Evolutionary conservation across 1,139 yeast species (phyloP).

Genomic region (Yamadazyma conglobata): DNA sequence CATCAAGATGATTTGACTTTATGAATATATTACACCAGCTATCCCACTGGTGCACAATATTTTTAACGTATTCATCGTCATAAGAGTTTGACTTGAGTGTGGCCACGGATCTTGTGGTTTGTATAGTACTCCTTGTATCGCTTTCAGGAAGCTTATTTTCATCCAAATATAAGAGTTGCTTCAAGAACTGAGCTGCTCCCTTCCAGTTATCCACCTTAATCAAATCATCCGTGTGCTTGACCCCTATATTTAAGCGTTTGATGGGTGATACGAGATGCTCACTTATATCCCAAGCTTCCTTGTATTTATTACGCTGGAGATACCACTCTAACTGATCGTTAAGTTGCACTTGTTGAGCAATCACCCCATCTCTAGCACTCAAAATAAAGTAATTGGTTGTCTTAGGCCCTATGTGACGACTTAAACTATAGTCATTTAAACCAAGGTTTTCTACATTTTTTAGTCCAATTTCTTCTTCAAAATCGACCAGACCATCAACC

Average conservation of each 20-base stretch:
- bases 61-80: slow-evolving; percentile 29
- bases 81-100: slow-evolving; percentile 12
- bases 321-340: slow-evolving; percentile 76
- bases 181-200: slow-evolving; percentile 52
- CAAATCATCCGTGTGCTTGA: slow-evolving; percentile 57
- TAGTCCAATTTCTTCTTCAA: slow-evolving; percentile 77
- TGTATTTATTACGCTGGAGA: slow-evolving; percentile 47
- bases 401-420: slow-evolving; percentile 38
- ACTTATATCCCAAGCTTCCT: slow-evolving; percentile 78
- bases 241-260: slow-evolving; percentile 59
- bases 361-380: slow-evolving; percentile 79
- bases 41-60: slow-evolving; percentile 59
- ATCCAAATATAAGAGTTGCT: slow-evolving; percentile 33
- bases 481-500: slow-evolving; percentile 67
- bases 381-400: slow-evolving; percentile 58
- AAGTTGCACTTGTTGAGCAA: slow-evolving; percentile 66
- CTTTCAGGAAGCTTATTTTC: slow-evolving; percentile 26
- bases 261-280: slow-evolving; percentile 48
- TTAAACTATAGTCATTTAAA: slow-evolving; percentile 73
- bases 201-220: slow-evolving; percentile 52
- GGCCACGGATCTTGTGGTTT: slow-evolving; percentile 13
- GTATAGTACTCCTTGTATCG: slow-evolving; percentile 30
- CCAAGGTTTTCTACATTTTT: slow-evolving; percentile 60
- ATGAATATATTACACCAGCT: slow-evolving; percentile 58
- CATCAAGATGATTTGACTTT: slow-evolving; percentile 43